Evolutionary conservation across 345 rosid genomes (phyloP).

Genomic region (Heritiera fomes): DNA sequence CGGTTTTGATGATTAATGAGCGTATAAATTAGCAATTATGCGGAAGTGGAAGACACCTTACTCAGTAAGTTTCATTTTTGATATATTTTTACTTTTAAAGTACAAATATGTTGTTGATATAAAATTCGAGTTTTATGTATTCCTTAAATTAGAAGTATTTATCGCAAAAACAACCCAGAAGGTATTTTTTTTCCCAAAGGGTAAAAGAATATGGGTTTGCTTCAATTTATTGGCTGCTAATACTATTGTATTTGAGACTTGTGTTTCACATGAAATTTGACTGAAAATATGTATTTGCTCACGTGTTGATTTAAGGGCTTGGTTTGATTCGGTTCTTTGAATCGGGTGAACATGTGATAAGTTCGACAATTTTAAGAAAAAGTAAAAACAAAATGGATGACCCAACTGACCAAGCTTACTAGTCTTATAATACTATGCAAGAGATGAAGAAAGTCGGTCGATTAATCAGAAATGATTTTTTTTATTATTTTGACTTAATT

Average conservation of each 20-base stretch:
- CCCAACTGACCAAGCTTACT: not conserved
- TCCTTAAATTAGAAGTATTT: too few species aligned
- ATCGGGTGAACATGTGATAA: not conserved
- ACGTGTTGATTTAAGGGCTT: constrained; percentile 9
- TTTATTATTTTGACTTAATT: too few species aligned
- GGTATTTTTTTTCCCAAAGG: too few species aligned
- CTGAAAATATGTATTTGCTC: not conserved
- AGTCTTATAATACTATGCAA: not conserved
- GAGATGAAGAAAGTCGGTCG: not conserved
- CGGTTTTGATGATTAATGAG: not conserved
- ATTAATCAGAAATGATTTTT: not conserved
- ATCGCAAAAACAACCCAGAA: too few species aligned
- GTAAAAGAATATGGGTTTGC: too few species aligned
- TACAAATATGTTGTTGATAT: too few species aligned
- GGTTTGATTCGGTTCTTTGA: not conserved
- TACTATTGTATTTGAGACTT: not conserved
- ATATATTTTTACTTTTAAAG: too few species aligned
- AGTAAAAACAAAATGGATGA: not conserved
- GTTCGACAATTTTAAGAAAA: too few species aligned
- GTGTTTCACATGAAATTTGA: not conserved
- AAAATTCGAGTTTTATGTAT: too few species aligned
- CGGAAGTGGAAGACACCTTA: not conserved
- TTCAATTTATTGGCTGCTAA: not conserved
- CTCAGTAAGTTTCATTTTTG: too few species aligned
- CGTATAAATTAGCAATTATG: not conserved